phyloP scores from a whole-genome alignment of 306 rosid genomes.

The Vigna trinervia region DNA sequence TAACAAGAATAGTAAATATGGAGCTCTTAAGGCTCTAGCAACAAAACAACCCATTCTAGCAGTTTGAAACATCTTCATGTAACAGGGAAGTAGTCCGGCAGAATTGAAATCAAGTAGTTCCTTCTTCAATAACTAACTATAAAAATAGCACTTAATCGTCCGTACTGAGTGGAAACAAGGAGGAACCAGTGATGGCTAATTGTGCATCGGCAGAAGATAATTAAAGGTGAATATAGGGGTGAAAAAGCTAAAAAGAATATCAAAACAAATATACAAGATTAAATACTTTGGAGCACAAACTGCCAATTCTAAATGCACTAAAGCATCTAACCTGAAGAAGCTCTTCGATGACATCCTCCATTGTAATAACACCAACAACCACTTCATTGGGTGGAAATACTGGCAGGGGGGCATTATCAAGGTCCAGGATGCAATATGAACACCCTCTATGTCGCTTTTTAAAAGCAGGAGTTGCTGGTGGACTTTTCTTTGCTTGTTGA shows the following conservation, averaged over 20 bases:
- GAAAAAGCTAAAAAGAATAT: constrained; percentile 3
- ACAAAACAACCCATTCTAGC: constrained; percentile 2
- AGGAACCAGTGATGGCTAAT: constrained; percentile 19
- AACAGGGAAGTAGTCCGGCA: constrained; percentile 33
- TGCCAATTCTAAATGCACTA: constrained; percentile 3
- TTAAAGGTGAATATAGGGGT: not conserved
- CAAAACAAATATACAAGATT: constrained; percentile 34
- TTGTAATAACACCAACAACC: constrained; percentile 94
- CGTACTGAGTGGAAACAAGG: not conserved
- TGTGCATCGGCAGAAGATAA: constrained; percentile 8
- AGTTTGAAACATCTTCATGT: constrained; percentile 24
- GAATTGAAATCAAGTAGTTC: constrained; percentile 29
- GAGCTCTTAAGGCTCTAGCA: constrained; percentile 31
- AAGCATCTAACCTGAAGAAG: constrained; percentile 89
- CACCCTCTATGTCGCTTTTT: constrained; percentile 97
- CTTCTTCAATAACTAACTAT: not conserved
- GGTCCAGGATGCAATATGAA: constrained; percentile 86
- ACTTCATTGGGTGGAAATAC: constrained; percentile 70
- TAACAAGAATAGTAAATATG: constrained; percentile 22
- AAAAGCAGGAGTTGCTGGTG: constrained; percentile 68
- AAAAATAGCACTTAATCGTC: constrained; percentile 28
- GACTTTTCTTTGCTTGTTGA: constrained; percentile 66
- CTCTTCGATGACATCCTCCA: constrained; percentile 99
- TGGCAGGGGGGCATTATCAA: constrained; percentile 84
- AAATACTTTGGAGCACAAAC: constrained; percentile 27